Percentiles rank a stretch among this genome's conserved stretches.
These are phyloP conservation scores for Yamadazyma trypodendri DNA, from an alignment of 1,139 yeast species.

Conservation along the genomic window DNA sequence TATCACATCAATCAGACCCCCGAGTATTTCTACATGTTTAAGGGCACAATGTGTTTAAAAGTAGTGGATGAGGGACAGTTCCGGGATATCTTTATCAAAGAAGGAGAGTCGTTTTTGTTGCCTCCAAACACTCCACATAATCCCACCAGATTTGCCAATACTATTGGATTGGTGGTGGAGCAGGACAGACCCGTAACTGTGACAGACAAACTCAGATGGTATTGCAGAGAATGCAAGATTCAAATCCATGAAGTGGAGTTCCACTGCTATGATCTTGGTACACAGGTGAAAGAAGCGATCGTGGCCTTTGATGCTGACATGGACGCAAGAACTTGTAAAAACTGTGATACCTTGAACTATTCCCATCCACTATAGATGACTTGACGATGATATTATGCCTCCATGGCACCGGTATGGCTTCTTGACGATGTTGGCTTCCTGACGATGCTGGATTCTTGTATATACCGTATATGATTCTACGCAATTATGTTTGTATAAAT, in stretches of 20 bases:
- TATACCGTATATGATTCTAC: too few species aligned
- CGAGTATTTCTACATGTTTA: conserved; percentile 86
- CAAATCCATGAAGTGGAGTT: conserved; percentile 70
- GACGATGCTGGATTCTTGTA: too few species aligned
- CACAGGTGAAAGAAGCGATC: conserved; percentile 86
- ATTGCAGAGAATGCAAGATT: conserved; percentile 67
- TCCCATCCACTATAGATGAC: conserved; percentile 32
- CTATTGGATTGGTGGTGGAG: conserved; percentile 92
- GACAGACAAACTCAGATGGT: conserved; percentile 80
- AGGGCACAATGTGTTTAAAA: conserved; percentile 80
- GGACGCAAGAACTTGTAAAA: conserved; percentile 65
- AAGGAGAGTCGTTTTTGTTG: conserved; percentile 83
- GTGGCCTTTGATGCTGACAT: conserved; percentile 63
- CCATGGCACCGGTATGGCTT: too few species aligned
- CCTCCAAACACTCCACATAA: conserved; percentile 88
- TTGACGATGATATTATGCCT: too few species aligned
- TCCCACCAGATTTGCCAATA: conserved; percentile 82
- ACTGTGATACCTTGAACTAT: conserved; percentile 71
- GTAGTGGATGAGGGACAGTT: conserved; percentile 82
- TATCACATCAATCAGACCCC: conserved; percentile 94
- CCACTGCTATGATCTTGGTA: conserved; percentile 79
- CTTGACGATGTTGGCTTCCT: too few species aligned
- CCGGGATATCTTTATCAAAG: conserved; percentile 69
- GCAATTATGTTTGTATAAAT: background rate
- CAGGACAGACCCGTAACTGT: conserved; percentile 80